Conservation (phyloP, 805 yeast species). For the Starmerella bombi region DNA sequence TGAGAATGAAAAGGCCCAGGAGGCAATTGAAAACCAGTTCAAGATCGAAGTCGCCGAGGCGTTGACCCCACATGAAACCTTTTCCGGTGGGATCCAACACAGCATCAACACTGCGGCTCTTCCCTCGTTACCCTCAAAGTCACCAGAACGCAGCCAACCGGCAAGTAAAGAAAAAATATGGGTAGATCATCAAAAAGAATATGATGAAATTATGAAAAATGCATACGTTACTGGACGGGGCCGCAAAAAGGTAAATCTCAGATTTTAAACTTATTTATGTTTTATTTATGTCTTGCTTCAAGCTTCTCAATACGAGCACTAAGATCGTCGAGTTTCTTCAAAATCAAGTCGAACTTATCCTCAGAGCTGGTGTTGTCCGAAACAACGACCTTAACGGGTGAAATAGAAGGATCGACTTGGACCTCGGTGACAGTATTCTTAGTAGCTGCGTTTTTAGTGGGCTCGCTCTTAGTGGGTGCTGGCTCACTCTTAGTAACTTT, state of each 20-base stretch:
- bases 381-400: not conserved
- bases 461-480: not conserved
- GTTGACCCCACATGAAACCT: slow-evolving; percentile 15
- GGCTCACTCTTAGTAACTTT: not conserved
- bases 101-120: slow-evolving; percentile 16
- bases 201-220: slow-evolving; percentile 17
- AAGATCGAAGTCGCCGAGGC: slow-evolving; percentile 23
- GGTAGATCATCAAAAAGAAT: slow-evolving; percentile 16
- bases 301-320: slow-evolving; percentile 17
- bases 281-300: slow-evolving; percentile 10
- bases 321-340: slow-evolving; percentile 15
- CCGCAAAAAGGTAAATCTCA: slow-evolving; percentile 14
- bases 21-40: slow-evolving; percentile 28
- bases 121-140: slow-evolving; percentile 16
- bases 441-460: not conserved
- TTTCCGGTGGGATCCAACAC: no score
- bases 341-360: slow-evolving; percentile 15
- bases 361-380: not conserved
- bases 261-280: slow-evolving; percentile 3
- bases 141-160: slow-evolving; percentile 11
- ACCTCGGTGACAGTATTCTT: not conserved
- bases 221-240: slow-evolving; percentile 19
- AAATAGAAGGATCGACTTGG: not conserved
- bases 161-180: slow-evolving; percentile 7
- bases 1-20: slow-evolving; percentile 24